Evolutionary conservation across 768 basidiomycete species (phyloP), one percentile per base, ranked within the genome.

Genomic region (Sutorius australiensis): DNA sequence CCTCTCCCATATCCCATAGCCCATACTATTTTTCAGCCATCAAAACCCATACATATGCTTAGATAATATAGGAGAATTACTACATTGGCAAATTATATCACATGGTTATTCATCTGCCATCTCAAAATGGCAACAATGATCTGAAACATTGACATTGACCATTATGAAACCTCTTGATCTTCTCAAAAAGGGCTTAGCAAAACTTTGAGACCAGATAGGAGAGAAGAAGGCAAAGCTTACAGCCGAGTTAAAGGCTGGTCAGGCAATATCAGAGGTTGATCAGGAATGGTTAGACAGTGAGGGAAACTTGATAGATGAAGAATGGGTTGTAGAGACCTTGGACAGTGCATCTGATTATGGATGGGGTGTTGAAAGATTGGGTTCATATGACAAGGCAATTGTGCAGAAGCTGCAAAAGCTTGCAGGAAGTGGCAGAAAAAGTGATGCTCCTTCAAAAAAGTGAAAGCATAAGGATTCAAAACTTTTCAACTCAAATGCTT

Each of bases 261-360:
- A 50, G 32, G 16, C 47, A 11, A 55, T 67, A 12, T 59, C 55
- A 31, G 40, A 51, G 2, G 36, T 21, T 28, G 63, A 66, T 21
- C 31, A 62, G 40, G 42, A 60, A 3, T 69, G 63, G 63, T 43
- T 69, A 8, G 51, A 53, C 34, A 19, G 38, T 41, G 19, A 43
- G 5, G 46, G 47, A 6, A 56, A 53, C 31, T 10, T 49, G n/a
- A 13, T 53, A 16, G 43, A 54, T 13, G 31, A 57, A n/a, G 32
- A 41, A 38, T 0, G 13, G 17, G 33, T 57, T 28, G 44, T 54
- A 1, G 34, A 46, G 3, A 2, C 9, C 6, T 33, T 54, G 38
- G 45, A 57, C 5, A 37, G 14, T 21, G 48, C 34, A 1, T 54
- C 43, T n/a, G 17, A 56, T 17, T 56, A 56, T 34, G 38, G 62